Percentiles rank a stretch among this genome's conserved stretches.
Conservation (phyloP, 441 rosid genomes). For the Erodium texanum region DNA sequence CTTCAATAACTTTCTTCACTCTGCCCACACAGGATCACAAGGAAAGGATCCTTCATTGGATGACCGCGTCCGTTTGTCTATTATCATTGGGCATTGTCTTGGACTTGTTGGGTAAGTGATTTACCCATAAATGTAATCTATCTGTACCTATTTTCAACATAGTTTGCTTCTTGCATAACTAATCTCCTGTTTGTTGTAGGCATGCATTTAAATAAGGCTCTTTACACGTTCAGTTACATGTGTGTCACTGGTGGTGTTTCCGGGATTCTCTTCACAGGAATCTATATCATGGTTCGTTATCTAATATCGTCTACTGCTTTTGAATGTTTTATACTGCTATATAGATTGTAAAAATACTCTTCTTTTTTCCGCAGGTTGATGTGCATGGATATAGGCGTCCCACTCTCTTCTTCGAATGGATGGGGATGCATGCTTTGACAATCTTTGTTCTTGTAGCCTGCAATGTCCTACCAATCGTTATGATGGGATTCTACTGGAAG, state of each 20-base stretch:
- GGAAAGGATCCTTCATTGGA: slow-evolving; percentile 49
- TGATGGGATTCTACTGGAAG: slow-evolving; percentile 78
- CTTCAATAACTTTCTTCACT: not conserved
- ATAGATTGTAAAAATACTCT: not conserved
- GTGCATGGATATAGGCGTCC: slow-evolving; percentile 37
- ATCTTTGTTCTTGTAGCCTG: slow-evolving; percentile 54
- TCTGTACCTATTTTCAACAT: not conserved
- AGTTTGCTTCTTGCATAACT: not conserved
- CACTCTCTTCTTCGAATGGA: slow-evolving; percentile 53
- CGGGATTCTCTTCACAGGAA: slow-evolving; percentile 59
- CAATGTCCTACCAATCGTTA: slow-evolving; percentile 49
- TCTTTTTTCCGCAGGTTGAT: slow-evolving; percentile 44
- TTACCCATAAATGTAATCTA: too few species aligned
- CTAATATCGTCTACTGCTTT: too few species aligned
- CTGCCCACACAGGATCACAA: slow-evolving; percentile 43
- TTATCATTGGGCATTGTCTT: slow-evolving; percentile 39
- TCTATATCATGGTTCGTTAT: slow-evolving; percentile 63
- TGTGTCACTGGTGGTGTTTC: slow-evolving; percentile 64
- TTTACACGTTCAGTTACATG: slow-evolving; percentile 69
- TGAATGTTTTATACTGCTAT: not conserved
- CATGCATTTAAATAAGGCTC: slow-evolving; percentile 74
- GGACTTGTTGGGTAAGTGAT: slow-evolving; percentile 40
- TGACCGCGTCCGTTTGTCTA: slow-evolving; percentile 41
- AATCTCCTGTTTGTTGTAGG: slow-evolving; percentile 32
- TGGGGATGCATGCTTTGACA: slow-evolving; percentile 65